Evolutionary conservation across 2,329 filamentous ascomycete species (phyloP).

Genomic region (Botrytis cinerea): DNA sequence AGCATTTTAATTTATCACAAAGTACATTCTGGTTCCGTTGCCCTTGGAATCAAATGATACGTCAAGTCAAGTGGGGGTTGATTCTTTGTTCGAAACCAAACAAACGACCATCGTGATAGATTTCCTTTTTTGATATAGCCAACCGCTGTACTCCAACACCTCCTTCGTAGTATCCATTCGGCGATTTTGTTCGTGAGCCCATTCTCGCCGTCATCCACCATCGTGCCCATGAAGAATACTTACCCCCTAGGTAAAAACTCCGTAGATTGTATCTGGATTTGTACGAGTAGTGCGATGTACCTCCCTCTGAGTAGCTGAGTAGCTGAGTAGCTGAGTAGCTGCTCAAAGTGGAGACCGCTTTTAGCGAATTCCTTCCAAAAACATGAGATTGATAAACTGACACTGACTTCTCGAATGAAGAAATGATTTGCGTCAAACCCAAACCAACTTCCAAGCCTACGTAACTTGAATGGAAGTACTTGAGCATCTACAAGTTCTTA

Average conservation of each 20-base stretch:
- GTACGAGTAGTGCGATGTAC: no score
- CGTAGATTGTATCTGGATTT: neutral
- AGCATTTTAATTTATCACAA: neutral
- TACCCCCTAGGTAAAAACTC: neutral
- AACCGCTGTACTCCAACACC: neutral
- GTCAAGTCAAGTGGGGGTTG: slow-evolving; percentile 1
- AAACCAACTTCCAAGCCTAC: slow-evolving; percentile 19
- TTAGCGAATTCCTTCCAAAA: slow-evolving; percentile 18
- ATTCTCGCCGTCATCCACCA: neutral
- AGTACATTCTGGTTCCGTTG: neutral
- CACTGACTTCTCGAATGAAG: slow-evolving; percentile 16
- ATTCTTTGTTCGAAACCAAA: slow-evolving; percentile 10
- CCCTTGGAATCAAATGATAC: slow-evolving; percentile 2
- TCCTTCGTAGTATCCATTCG: neutral
- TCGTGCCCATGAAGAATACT: neutral
- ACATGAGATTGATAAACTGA: slow-evolving; percentile 12
- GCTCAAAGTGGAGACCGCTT: slow-evolving; percentile 9
- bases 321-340: neutral
- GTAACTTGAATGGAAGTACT: neutral
- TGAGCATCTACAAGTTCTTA: neutral
- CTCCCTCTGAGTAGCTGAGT: no score
- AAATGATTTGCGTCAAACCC: slow-evolving; percentile 21
- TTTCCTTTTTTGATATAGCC: neutral
- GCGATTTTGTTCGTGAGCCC: neutral
- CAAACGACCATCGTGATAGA: neutral